Conservation (phyloP, 164 flowering plant species). For the Liquidambar formosana region DNA sequence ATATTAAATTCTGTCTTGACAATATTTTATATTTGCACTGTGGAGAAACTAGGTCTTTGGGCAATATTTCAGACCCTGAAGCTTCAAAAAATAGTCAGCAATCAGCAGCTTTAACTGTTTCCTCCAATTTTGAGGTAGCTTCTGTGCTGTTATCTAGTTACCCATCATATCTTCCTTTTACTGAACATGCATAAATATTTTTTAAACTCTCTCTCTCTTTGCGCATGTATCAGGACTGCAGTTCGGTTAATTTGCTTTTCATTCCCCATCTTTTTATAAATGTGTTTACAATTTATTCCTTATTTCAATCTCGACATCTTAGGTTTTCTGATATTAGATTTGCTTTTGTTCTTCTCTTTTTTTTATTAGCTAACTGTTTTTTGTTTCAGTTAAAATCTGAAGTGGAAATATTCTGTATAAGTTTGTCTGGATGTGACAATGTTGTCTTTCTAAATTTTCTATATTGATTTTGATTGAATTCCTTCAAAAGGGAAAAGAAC, state of each 20-base stretch:
- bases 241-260: too few species aligned
- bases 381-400: background rate
- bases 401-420: background rate
- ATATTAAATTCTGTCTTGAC: background rate
- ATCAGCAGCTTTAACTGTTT: slow-evolving; percentile 60
- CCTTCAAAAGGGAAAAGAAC: too few species aligned
- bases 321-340: too few species aligned
- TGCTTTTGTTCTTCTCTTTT: too few species aligned
- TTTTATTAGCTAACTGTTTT: too few species aligned
- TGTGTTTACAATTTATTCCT: too few species aligned
- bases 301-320: too few species aligned
- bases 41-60: slow-evolving; percentile 56
- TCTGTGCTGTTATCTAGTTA: background rate
- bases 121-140: slow-evolving; percentile 92
- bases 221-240: too few species aligned
- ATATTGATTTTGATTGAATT: background rate
- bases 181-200: background rate
- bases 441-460: background rate
- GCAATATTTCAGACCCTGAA: slow-evolving; percentile 53
- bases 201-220: background rate
- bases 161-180: background rate
- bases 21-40: slow-evolving; percentile 11
- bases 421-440: background rate
- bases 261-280: too few species aligned
- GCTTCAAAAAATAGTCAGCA: slow-evolving; percentile 47